Percentiles rank a stretch among this genome's conserved stretches.
Evolutionary conservation across 768 basidiomycete genomes (phyloP).

Genomic region (Podaxis pistillaris): DNA sequence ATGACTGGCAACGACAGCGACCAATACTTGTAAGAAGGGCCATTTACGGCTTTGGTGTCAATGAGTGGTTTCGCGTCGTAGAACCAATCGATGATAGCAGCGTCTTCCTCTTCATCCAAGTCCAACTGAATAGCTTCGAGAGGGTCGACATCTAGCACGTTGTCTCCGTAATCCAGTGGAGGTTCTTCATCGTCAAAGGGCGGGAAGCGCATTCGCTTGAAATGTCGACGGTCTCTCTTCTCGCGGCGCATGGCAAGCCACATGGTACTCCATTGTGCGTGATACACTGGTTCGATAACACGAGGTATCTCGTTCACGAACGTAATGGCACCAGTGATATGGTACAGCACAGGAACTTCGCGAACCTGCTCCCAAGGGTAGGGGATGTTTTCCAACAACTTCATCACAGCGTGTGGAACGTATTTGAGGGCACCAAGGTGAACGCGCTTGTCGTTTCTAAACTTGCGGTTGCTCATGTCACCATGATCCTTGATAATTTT

Average conservation of each 20-base stretch:
- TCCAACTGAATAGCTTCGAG: slow-evolving; percentile 98
- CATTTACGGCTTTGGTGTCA: slow-evolving; percentile 89
- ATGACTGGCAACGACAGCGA: slow-evolving; percentile 89
- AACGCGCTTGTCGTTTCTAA: slow-evolving; percentile 98
- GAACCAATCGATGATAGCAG: slow-evolving; percentile 94
- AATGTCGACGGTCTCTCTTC: slow-evolving; percentile 97
- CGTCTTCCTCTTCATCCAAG: slow-evolving; percentile 88
- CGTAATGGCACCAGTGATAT: slow-evolving; percentile 98
- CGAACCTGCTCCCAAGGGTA: slow-evolving; percentile 99
- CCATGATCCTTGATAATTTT: slow-evolving; percentile 99
- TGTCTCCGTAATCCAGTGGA: slow-evolving; percentile 98
- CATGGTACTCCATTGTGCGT: slow-evolving; percentile 99
- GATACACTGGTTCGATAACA: slow-evolving; percentile 95
- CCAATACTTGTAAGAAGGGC: slow-evolving; percentile 92
- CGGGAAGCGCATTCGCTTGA: slow-evolving; percentile 99
- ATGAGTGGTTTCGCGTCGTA: slow-evolving; percentile 95
- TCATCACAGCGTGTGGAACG: slow-evolving; percentile 99
- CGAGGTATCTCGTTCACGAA: slow-evolving; percentile 99
- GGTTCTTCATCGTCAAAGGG: slow-evolving; percentile 99
- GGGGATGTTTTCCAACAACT: slow-evolving; percentile 97
- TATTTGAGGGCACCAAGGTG: slow-evolving; percentile 98
- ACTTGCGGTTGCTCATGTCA: slow-evolving; percentile 99
- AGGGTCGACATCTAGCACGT: slow-evolving; percentile 96
- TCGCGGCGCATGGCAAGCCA: slow-evolving; percentile 99
- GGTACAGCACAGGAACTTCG: slow-evolving; percentile 97